Evolutionary conservation across 257 asterid species (phyloP), one percentile per base, ranked within the genome.

Genomic region (Fraxinus americana): DNA sequence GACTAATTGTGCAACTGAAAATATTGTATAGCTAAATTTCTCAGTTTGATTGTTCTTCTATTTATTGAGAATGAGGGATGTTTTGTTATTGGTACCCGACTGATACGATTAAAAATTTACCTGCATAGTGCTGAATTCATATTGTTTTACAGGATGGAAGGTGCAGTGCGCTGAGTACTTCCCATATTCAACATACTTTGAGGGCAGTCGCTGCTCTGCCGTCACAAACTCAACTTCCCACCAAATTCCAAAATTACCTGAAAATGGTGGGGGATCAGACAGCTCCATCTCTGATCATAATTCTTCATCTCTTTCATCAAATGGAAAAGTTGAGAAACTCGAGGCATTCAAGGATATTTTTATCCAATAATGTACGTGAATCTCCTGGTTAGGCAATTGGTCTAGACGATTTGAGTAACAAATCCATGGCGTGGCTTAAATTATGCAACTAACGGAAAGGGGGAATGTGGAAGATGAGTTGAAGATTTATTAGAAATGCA

Each of bases 71-170:
- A 54, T 6, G 23, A 48, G 69, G 59, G 52, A 35, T 39, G n/a
- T 1, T 23, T 29, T 32, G 97, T 25, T 69, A 8, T 68, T 59
- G 41, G 23, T 75, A 14, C 29, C 13, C 27, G 30, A 71, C 30
- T 67, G 52, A 52, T 57, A n/a, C 1, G 66, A 57, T 19, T 6
- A 57, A 57, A 54, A 57, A 8, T 0, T 57, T n/a, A 71, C 41
- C n/a, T 66, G 67, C 67, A 39, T 52, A n/a, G n/a, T 76, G 63
- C 74, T 83, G 69, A 67, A 39, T 48, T 72, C 59, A 36, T 70
- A 19, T 73, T 13, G 48, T 67, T 36, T 75, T 85, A 83, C 83
- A 96, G 99, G 97, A 84, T 96, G 99, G 99, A 92, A 88, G 81
- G 83, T 27, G 39, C 90, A 81, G 27, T 96, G 98, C 70, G 88